phyloP scores from a whole-genome alignment of 2,329 filamentous ascomycete species.

The Lasiodiplodia hormozganensis region DNA sequence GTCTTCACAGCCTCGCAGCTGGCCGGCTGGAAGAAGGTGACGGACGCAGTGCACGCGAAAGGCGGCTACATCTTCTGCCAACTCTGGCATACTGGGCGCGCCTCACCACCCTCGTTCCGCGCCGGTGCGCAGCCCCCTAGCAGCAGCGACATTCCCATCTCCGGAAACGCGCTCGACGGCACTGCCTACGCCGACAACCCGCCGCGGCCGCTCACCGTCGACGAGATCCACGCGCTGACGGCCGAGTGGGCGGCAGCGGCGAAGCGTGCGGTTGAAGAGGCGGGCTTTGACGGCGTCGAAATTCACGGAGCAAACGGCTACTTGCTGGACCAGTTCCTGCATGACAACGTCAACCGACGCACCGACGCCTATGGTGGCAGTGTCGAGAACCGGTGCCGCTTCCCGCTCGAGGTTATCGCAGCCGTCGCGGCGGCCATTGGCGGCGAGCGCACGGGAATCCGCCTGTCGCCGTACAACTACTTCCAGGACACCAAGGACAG shows the following conservation, averaged over 20 bases:
- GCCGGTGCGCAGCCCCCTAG: conserved; percentile 39
- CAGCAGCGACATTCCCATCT: conserved; percentile 44
- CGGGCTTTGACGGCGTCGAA: conserved; percentile 51
- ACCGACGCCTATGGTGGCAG: conserved; percentile 43
- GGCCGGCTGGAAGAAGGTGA: conserved; percentile 42
- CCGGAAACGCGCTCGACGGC: conserved; percentile 49
- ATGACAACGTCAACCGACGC: conserved; percentile 48
- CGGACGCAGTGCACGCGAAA: conserved; percentile 43
- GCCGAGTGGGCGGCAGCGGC: conserved; percentile 49
- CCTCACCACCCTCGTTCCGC: conserved; percentile 49
- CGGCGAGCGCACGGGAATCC: conserved; percentile 34
- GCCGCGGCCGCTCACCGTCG: conserved; percentile 44
- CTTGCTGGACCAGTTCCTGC: conserved; percentile 70
- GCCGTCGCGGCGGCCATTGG: conserved; percentile 38
- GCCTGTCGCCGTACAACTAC: conserved; percentile 43
- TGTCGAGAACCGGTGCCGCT: conserved; percentile 41
- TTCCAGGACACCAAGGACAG: conserved; percentile 52
- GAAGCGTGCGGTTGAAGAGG: conserved; percentile 44
- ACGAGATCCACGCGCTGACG: conserved; percentile 49
- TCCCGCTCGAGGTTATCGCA: conserved; percentile 42
- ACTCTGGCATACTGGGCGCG: conserved; percentile 36
- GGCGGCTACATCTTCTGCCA: conserved; percentile 44
- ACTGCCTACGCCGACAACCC: conserved; percentile 40
- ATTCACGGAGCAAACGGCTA: conserved; percentile 61
- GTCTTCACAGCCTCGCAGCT: conserved; percentile 42